These are phyloP conservation scores for Neurospora africana DNA, from an alignment of 495 filamentous ascomycete species.

Conservation along the genomic window DNA sequence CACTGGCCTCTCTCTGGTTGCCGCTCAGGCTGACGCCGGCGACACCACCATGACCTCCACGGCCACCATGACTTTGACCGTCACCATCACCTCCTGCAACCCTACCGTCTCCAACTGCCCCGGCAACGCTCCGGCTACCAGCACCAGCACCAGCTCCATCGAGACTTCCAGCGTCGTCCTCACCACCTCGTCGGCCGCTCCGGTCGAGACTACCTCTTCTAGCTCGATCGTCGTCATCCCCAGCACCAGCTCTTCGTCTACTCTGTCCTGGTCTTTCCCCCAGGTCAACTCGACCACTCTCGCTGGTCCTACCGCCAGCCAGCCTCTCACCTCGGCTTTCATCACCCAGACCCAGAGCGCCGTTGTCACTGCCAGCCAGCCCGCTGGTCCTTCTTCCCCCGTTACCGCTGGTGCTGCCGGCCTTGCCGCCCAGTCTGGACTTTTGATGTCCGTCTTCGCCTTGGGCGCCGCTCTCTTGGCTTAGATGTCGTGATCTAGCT, in stretches of 20 bases:
- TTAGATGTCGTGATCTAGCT: conserved; percentile 13
- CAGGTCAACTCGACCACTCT: conserved; percentile 28
- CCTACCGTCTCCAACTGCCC: conserved; percentile 36
- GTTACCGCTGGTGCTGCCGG: conserved; percentile 24
- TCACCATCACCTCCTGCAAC: conserved; percentile 40
- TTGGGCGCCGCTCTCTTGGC: conserved; percentile 33
- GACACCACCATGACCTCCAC: conserved; percentile 31
- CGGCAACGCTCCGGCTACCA: conserved; percentile 19
- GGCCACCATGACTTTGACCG: conserved; percentile 31
- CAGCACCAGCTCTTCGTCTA: conserved; percentile 3
- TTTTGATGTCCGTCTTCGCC: conserved; percentile 32
- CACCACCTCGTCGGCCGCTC: background rate
- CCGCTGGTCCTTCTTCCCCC: conserved; percentile 12
- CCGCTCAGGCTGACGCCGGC: conserved; percentile 13
- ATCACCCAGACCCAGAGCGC: conserved; percentile 15
- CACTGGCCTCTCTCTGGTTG: conserved; percentile 18
- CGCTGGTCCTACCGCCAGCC: conserved; percentile 28
- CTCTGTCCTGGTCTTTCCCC: conserved; percentile 19
- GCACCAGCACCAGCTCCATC: conserved; percentile 12
- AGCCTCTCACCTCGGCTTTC: conserved; percentile 18
- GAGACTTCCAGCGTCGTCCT: background rate
- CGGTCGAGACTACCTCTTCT: conserved; percentile 1
- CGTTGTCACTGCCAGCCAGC: conserved; percentile 12
- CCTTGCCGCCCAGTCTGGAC: conserved; percentile 28
- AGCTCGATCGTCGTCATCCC: background rate